Evolutionary conservation across 306 rosid species (phyloP), one percentile per base, ranked within the genome.

Genomic region (Sindora glabra): DNA sequence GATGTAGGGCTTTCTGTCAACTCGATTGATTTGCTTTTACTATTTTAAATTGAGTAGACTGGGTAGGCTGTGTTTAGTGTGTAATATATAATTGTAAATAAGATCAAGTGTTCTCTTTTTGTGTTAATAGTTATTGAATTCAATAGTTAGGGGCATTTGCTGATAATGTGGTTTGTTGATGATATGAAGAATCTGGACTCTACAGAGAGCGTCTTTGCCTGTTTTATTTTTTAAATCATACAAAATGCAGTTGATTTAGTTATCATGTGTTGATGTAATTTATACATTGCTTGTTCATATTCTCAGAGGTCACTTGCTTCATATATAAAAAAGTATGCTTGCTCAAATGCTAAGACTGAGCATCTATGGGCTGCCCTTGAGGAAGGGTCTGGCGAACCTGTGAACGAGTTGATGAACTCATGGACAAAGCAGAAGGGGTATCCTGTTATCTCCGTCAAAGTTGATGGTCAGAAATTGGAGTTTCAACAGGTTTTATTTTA

Each of bases 401-500:
- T 91, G 70, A 87, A 81, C 78, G 83, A 77, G 59, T 77, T 91
- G 62, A 87, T 91, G 97, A 62, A 76, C 77, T 79, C 96, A 10
- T 91, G 97, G 97, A 87, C 97, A 36, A 86, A 91, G 79, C 96
- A 91, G 79, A 77, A 69, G 59, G 96, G 97, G 55, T 91, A 91
- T 54, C 96, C 97, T 14, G 95, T 87, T 78, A 82, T 91, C 64
- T 77, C 89, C 47, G 84, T 87, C 67, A 72, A 78, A 59, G 58
- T 83, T 65, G 81, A 64, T 65, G 77, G 69, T 72, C 64, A 80
- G 64, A 83, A 81, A 40, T 71, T 91, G 84, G 89, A 79, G 86
- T 85, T 91, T 76, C 78, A 71, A 68, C 97, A 91, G 96, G 97
- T 85, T 75, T 39, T 38, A 1, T 74, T 65, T 17, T 64, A 59